Base-by-base conservation (phyloP, 148 eudicot species). In the Fagopyrum homotropicum region DNA sequence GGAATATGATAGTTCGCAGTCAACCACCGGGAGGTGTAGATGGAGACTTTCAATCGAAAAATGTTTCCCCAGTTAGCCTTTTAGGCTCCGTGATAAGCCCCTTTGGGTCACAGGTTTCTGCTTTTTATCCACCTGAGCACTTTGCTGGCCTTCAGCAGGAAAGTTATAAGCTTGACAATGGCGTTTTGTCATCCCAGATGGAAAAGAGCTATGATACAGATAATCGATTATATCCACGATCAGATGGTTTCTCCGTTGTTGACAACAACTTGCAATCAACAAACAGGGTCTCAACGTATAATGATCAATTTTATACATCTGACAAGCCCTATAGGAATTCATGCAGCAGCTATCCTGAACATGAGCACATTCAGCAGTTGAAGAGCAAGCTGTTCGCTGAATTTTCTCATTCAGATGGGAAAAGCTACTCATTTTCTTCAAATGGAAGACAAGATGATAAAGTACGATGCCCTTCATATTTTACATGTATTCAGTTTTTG, bases 341-440 rank as follows among this genome's bases (percentile, higher is more conserved):
- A 6, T 63, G 81, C 61, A 72, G 64, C 26, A 77, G 59, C 72
- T 77, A 78, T 30, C 75, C 83, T 6, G 98, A 83, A 79, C 81
- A 74, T 45, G 89, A 91, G 70, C 83, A 84, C 48, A 59, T 85
- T 75, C 83, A 83, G 77, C 89, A 87, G 77, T 80, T 88, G 57
- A 91, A 95, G 69, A 81, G 80, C 44, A 88, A 88, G 76, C 61
- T 90, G 75, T 78, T 87, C 16, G 87, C 78, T 76, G 92, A 87
- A 81, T 76, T 76, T 77, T 85, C 81, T 4, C 72, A 74, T 80
- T 85, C 87, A 47, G 88, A 87, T 79, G 85, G 78, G 59, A 77
- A 84, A 72, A 84, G 75, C 73, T 82, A 77, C 74, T 78, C 86
- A 26, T 71, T 77, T 64, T 80, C 82, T 4, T 70, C 77, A 45